Evolutionary conservation across 2,329 filamentous ascomycete genomes (phyloP).

Genomic region (Rachicladosporium sp.): DNA sequence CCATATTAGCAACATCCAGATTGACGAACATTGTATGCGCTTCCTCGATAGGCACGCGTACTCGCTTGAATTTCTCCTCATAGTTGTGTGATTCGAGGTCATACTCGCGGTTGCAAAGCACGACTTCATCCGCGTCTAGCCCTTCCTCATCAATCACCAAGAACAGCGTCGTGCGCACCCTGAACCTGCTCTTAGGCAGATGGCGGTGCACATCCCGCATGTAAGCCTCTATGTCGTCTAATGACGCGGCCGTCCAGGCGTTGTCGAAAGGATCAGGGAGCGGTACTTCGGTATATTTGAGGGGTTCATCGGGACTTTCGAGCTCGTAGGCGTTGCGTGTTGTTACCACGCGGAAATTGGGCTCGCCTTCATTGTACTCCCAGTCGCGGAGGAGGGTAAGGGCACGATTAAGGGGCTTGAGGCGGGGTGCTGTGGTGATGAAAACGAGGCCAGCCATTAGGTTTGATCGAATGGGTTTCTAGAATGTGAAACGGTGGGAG

Average conservation of each 20-base stretch:
- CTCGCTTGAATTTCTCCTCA: slow-evolving; percentile 5
- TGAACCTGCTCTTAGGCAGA: background rate
- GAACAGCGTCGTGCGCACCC: slow-evolving; percentile 1
- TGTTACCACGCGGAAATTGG: slow-evolving; percentile 6
- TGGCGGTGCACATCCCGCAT: slow-evolving; percentile 3
- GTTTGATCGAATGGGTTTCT: no score
- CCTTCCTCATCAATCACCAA: slow-evolving; percentile 7
- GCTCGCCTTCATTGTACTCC: slow-evolving; percentile 1
- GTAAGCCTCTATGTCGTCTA: slow-evolving; percentile 8
- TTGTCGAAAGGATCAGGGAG: slow-evolving; percentile 1
- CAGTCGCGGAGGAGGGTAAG: slow-evolving; percentile 3
- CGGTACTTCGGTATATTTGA: background rate
- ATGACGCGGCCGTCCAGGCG: slow-evolving; percentile 4
- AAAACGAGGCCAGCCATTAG: no score
- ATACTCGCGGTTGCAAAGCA: background rate
- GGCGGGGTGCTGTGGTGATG: no score
- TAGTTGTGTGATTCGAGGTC: background rate
- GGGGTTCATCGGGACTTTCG: background rate
- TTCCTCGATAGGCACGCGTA: slow-evolving; percentile 7
- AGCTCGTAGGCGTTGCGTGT: slow-evolving; percentile 6
- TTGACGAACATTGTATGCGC: slow-evolving; percentile 8
- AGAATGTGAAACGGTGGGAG: no score
- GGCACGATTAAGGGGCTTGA: no score
- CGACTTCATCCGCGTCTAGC: background rate
- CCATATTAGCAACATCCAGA: slow-evolving; percentile 11